Base-by-base conservation (phyloP, 768 basidiomycete genomes). In the Thelephora aurantiotincta region DNA sequence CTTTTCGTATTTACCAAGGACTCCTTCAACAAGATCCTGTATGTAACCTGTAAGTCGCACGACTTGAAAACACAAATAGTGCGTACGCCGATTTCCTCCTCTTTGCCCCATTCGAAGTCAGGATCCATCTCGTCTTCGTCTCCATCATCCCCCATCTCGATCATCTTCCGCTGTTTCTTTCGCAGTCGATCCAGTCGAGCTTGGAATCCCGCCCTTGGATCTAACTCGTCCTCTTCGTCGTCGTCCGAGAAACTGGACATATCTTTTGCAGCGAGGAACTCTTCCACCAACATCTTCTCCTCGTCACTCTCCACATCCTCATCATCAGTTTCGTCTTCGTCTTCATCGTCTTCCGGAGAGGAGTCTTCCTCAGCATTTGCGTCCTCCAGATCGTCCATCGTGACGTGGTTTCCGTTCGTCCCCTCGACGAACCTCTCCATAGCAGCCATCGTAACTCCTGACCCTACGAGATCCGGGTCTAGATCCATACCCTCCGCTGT, bases 311-410 rank as follows among this genome's bases (percentile, higher is more conserved):
- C 70, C 3, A 63, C 58, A 3, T 60, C 66, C 2, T 51, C 52
- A 22, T 53, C 54, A 14, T 47, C 51, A 62, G 11, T 41, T 14
- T 9, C 16, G 58, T 65, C 12, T 6, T 14, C 61, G 14, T 54
- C 60, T 12, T 57, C 55, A 3, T 56, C 60, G 23, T 51, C 60
- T 57, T 30, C 26, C 26, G 26, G 9, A 30, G 26, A 30, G 5
- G 26, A 30, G 26, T 4, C 26, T 30, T 30, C 26, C 26, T 30
- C 26, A 30, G 26, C 26, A 48, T 67, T 68, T 46, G 63, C 69
- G 58, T 82, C 80, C 42, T 65, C 71, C 18, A 85, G 55, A 61
- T 88, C 84, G 55, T 78, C 81, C 63, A 78, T 76, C n/a, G 78
- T 80, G 42, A 73, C 61, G 51, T 71, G 69, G 18, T 68, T 59